Percentiles rank a stretch among this genome's conserved stretches.
These are phyloP conservation scores for Sclerotinia borealis DNA, from an alignment of 2,329 filamentous ascomycete genomes.

Conservation along the genomic window DNA sequence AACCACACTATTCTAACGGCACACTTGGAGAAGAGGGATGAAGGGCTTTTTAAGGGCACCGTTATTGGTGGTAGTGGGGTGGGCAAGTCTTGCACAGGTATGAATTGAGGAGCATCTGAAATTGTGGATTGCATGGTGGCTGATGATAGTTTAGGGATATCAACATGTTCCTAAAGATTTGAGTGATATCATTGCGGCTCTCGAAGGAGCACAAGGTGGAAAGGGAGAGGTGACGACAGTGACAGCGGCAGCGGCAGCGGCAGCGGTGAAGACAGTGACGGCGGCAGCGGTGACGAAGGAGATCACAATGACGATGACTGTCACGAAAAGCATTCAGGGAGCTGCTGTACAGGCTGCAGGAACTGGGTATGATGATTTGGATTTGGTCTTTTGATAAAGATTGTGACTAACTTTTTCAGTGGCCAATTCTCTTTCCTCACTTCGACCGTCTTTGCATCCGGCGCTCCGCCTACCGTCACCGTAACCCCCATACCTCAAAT, in stretches of 20 bases:
- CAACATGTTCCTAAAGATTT: not conserved
- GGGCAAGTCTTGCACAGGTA: conserved; percentile 23
- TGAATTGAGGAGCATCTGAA: not conserved
- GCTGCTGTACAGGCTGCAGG: conserved; percentile 11
- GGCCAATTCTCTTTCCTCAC: conserved; percentile 35
- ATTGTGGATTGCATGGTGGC: not conserved
- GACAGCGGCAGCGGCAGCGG: not conserved
- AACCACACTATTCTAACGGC: not conserved
- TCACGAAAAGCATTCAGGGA: conserved; percentile 32
- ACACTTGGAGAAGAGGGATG: conserved; percentile 17
- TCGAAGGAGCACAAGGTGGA: conserved; percentile 17
- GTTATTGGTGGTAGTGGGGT: conserved; percentile 20
- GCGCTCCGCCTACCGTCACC: conserved; percentile 34
- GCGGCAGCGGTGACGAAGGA: not conserved
- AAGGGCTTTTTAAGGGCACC: conserved; percentile 21
- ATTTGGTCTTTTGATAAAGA: not conserved
- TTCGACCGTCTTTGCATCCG: conserved; percentile 33
- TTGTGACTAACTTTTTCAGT: conserved; percentile 20
- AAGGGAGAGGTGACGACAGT: conserved; percentile 6
- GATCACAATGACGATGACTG: conserved; percentile 28
- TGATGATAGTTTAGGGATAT: conserved; percentile 7
- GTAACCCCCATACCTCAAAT: conserved; percentile 33
- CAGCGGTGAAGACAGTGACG: not conserved
- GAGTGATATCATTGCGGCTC: conserved; percentile 19
- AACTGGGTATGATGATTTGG: not conserved